phyloP scores from a whole-genome alignment of 192 early-diverging fungal species.

The Coemansia sp. region DNA sequence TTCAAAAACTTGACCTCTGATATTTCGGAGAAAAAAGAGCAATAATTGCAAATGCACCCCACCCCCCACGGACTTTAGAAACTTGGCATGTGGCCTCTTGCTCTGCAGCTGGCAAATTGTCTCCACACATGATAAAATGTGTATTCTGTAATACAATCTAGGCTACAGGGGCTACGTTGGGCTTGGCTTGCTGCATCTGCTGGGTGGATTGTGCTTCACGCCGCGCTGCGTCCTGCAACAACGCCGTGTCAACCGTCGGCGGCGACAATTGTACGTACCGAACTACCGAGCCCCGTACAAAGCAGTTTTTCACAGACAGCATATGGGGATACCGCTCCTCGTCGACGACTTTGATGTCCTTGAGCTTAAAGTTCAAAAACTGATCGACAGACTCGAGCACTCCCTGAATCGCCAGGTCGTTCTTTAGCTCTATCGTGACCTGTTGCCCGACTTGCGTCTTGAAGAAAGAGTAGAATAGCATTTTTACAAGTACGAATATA shows the following conservation, averaged over 20 bases:
- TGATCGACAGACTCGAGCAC: slow-evolving; percentile 97
- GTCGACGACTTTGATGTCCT: slow-evolving; percentile 83
- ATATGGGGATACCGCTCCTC: slow-evolving; percentile 95
- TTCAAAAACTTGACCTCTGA: background rate
- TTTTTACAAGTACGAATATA: slow-evolving; percentile 2
- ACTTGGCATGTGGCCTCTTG: background rate
- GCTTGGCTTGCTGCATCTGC: slow-evolving; percentile 38
- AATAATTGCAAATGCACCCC: slow-evolving; percentile 1
- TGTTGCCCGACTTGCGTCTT: slow-evolving; percentile 95
- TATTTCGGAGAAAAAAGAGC: background rate
- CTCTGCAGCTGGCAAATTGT: background rate
- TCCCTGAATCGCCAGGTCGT: slow-evolving; percentile 92
- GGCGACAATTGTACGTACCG: slow-evolving; percentile 92
- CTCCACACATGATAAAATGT: background rate
- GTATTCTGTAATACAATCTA: background rate
- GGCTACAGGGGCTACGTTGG: slow-evolving; percentile 9
- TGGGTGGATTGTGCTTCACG: slow-evolving; percentile 72
- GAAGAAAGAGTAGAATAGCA: slow-evolving; percentile 99
- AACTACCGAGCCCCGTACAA: slow-evolving; percentile 98
- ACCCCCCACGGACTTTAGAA: background rate
- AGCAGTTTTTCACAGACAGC: slow-evolving; percentile 98
- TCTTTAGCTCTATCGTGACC: slow-evolving; percentile 98
- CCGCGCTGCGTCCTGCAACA: slow-evolving; percentile 96
- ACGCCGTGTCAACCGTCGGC: slow-evolving; percentile 86
- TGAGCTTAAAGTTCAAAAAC: slow-evolving; percentile 98